Percentiles rank a stretch among this genome's conserved stretches.
phyloP scores from a whole-genome alignment of 2,329 filamentous ascomycete genomes.

The Aaosphaeria pasadenensis region DNA sequence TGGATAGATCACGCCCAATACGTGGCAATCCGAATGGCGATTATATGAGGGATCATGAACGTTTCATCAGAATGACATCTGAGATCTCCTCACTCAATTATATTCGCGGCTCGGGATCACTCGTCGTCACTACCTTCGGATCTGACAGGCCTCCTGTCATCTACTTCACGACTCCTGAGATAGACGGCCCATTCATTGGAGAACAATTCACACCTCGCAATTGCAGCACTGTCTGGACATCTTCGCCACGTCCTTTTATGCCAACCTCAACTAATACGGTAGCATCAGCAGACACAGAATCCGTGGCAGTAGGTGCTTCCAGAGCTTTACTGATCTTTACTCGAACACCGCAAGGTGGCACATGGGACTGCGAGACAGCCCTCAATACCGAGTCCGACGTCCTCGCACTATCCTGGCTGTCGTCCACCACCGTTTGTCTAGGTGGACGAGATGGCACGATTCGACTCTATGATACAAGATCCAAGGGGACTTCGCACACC shows the following conservation, averaged over 20 bases:
- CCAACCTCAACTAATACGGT: conserved; percentile 7
- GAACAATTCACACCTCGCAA: conserved; percentile 25
- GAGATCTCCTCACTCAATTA: conserved; percentile 29
- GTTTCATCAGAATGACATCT: conserved; percentile 17
- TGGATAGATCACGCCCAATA: neutral
- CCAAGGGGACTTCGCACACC: conserved; percentile 14
- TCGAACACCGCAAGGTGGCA: conserved; percentile 10
- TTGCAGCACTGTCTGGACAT: conserved; percentile 24
- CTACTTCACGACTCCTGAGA: conserved; percentile 21
- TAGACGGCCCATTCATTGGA: conserved; percentile 22
- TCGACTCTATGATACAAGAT: conserved; percentile 29
- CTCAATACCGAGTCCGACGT: conserved; percentile 22
- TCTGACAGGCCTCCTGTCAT: conserved; percentile 24
- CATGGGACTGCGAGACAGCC: conserved; percentile 14
- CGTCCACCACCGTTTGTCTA: conserved; percentile 22
- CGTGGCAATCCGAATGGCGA: neutral
- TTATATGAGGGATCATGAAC: neutral
- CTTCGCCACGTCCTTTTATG: conserved; percentile 20
- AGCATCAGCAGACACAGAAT: conserved; percentile 15
- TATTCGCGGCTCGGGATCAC: conserved; percentile 21
- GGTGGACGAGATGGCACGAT: conserved; percentile 34
- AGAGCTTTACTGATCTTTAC: conserved; percentile 21
- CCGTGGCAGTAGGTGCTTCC: conserved; percentile 31
- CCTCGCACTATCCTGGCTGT: conserved; percentile 33
- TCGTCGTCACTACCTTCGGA: conserved; percentile 30